phyloP scores from a whole-genome alignment of 495 filamentous ascomycete species.

The Collariella sp. region DNA sequence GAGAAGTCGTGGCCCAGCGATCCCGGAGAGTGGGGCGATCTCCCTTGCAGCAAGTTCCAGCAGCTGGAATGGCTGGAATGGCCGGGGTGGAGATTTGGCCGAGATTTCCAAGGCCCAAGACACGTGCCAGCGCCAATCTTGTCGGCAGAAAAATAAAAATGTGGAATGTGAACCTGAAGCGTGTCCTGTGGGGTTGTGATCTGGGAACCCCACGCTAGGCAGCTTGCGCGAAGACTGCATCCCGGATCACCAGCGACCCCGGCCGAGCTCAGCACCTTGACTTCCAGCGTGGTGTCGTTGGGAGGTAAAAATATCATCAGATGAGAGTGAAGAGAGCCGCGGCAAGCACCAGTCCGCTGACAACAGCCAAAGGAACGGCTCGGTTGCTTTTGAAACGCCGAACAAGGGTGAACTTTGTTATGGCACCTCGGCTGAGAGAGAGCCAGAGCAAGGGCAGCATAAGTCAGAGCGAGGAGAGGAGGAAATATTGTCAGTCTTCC shows the following conservation, averaged over 20 bases:
- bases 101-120: slow-evolving; percentile 1
- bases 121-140: slow-evolving; percentile 5
- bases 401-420: too few relatives aligned
- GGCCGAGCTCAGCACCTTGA: background rate
- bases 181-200: background rate
- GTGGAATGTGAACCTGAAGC: slow-evolving; percentile 1
- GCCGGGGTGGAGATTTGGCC: slow-evolving; percentile 1
- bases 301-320: too few relatives aligned
- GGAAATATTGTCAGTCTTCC: too few relatives aligned
- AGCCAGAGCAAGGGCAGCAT: too few relatives aligned
- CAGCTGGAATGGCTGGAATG: background rate
- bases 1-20: too few relatives aligned
- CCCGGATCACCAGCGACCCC: slow-evolving; percentile 1
- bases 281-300: too few relatives aligned
- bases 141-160: background rate
- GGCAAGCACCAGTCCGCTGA: too few relatives aligned
- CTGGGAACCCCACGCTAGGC: background rate
- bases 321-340: too few relatives aligned
- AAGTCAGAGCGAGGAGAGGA: too few relatives aligned
- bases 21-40: background rate
- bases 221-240: background rate
- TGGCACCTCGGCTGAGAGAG: too few relatives aligned
- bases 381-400: too few relatives aligned
- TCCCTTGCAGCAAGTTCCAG: background rate
- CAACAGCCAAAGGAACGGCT: too few relatives aligned